Evolutionary conservation across 768 basidiomycete species (phyloP).

Genomic region (Lyophyllum decastes): DNA sequence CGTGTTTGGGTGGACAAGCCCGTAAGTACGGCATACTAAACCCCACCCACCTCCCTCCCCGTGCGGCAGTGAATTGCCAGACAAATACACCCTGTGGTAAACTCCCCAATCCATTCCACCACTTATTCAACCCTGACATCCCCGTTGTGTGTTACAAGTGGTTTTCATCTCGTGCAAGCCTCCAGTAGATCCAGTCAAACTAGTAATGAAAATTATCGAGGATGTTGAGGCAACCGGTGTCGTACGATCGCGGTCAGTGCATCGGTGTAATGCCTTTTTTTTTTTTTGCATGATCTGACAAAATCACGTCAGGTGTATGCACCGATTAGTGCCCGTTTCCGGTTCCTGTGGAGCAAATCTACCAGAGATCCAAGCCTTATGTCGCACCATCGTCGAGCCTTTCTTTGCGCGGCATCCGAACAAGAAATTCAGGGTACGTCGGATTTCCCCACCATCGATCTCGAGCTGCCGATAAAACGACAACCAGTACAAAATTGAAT

Average conservation of each 20-base stretch:
- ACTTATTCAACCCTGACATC: neutral
- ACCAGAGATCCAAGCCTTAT: constrained; percentile 67
- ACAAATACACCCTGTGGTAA: constrained; percentile 81
- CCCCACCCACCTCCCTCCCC: no score
- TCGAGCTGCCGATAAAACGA: neutral
- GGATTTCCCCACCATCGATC: neutral
- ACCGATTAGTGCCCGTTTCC: constrained; percentile 72
- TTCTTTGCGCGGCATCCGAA: constrained; percentile 51
- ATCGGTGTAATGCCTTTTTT: neutral
- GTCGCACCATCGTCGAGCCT: constrained; percentile 49
- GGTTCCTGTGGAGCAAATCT: constrained; percentile 68
- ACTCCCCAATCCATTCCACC: neutral
- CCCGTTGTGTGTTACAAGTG: constrained; percentile 63
- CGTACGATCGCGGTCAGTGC: constrained; percentile 60
- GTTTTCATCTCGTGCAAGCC: constrained; percentile 79
- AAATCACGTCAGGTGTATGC: constrained; percentile 51
- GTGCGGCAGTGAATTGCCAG: constrained; percentile 62
- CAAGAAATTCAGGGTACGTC: constrained; percentile 48
- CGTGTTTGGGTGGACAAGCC: neutral
- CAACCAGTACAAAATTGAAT: constrained; percentile 77
- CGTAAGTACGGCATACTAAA: neutral
- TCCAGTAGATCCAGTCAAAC: constrained; percentile 74
- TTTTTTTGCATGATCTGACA: neutral
- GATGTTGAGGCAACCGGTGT: constrained; percentile 63
- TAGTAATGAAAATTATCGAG: constrained; percentile 65